A percentile compares a stretch with the other conserved stretches of the same genome.
Conservation (phyloP, 2,329 filamentous ascomycete species). For the Pestalotiopsis sp. region DNA sequence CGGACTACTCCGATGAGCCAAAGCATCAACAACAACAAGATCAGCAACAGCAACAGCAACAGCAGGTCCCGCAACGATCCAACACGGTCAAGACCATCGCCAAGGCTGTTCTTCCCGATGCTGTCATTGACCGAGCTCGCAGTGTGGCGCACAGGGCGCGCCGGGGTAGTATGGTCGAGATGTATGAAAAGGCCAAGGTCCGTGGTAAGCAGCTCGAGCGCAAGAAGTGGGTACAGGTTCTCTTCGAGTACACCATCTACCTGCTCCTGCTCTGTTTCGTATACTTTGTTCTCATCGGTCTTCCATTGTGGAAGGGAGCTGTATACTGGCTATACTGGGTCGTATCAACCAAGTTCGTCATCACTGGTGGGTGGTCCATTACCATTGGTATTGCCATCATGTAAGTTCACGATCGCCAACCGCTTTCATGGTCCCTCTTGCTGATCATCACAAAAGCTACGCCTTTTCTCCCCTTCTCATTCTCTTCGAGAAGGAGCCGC, state of each 20-base stretch:
- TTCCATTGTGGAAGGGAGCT: slow-evolving; percentile 47
- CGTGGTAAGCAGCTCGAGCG: slow-evolving; percentile 20
- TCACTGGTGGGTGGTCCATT: slow-evolving; percentile 43
- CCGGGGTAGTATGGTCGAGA: slow-evolving; percentile 15
- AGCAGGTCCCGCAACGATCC: slow-evolving; percentile 10
- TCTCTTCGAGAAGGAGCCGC: slow-evolving; percentile 35
- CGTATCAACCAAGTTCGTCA: slow-evolving; percentile 39
- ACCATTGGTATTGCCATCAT: slow-evolving; percentile 37
- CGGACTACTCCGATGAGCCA: background rate
- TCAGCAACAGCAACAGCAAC: background rate
- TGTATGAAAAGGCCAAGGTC: slow-evolving; percentile 22
- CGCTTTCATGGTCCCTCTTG: background rate
- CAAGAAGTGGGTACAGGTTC: slow-evolving; percentile 21
- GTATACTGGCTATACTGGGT: slow-evolving; percentile 45
- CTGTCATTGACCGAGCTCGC: slow-evolving; percentile 10
- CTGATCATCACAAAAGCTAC: slow-evolving; percentile 15
- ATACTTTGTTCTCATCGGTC: slow-evolving; percentile 48
- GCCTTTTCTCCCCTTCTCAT: slow-evolving; percentile 22
- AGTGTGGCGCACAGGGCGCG: slow-evolving; percentile 12
- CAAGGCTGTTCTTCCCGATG: slow-evolving; percentile 6
- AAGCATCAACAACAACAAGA: background rate
- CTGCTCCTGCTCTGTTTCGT: slow-evolving; percentile 36
- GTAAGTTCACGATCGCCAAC: slow-evolving; percentile 25
- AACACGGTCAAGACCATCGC: slow-evolving; percentile 15
- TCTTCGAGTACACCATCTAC: slow-evolving; percentile 22